A percentile compares a stretch with the other conserved stretches of the same genome.
Evolutionary conservation across 2,329 filamentous ascomycete genomes (phyloP).

Genomic region (Colletotrichum nymphaeae): DNA sequence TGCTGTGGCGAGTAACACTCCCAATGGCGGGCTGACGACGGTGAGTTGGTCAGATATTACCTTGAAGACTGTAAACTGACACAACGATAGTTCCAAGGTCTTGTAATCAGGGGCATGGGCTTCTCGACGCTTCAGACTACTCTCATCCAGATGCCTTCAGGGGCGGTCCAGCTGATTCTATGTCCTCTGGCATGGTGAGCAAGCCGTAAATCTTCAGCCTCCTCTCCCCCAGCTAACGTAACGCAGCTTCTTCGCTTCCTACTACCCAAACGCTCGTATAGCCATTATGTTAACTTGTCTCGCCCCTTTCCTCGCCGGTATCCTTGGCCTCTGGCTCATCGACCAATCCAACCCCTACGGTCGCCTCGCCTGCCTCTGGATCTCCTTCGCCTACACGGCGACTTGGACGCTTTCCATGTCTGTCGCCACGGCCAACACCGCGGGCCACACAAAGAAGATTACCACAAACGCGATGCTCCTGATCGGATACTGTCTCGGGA

Average conservation of each 20-base stretch:
- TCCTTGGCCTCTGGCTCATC: conserved; percentile 35
- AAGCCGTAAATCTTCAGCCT: fast-evolving
- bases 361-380: conserved; percentile 42
- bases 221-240: neutral
- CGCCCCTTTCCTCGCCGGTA: conserved; percentile 33
- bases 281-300: conserved; percentile 36
- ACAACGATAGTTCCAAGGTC: conserved; percentile 73
- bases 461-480: conserved; percentile 62
- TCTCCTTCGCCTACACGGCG: conserved; percentile 42
- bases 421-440: conserved; percentile 73
- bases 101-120: conserved; percentile 72
- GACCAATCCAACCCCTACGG: conserved; percentile 34
- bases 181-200: conserved; percentile 29
- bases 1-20: conserved; percentile 72
- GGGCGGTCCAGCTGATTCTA: conserved; percentile 41
- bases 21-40: conserved; percentile 53
- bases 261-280: conserved; percentile 33
- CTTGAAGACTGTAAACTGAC: conserved; percentile 38
- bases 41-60: neutral
- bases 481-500: conserved; percentile 54
- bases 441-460: conserved; percentile 74
- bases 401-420: conserved; percentile 35
- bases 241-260: conserved; percentile 23
- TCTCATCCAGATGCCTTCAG: conserved; percentile 77
- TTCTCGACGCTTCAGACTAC: conserved; percentile 69